Conservation (phyloP, 164 flowering plant genomes). For the Euptelea pleiosperma region DNA sequence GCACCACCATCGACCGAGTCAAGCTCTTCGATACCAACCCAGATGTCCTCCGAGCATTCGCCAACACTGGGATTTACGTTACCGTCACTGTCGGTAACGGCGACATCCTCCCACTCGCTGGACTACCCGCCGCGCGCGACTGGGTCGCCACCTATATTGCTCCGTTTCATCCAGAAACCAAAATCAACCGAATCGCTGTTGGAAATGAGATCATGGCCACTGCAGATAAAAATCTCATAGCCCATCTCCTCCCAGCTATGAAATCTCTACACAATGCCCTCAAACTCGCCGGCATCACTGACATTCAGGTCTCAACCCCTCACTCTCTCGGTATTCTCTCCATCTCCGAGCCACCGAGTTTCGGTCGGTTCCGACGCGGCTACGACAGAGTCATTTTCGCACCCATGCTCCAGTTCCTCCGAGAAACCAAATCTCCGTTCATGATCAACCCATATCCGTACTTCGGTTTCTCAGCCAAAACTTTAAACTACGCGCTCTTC, state of each 20-base stretch:
- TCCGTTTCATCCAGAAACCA: constrained; percentile 67
- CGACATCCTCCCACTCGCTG: constrained; percentile 50
- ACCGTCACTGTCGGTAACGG: constrained; percentile 64
- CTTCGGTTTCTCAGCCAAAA: constrained; percentile 44
- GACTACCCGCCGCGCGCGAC: constrained; percentile 33
- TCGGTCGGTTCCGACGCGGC: constrained; percentile 57
- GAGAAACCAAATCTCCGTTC: constrained; percentile 63
- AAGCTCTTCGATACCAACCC: constrained; percentile 79
- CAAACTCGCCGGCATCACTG: constrained; percentile 32
- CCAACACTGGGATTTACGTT: constrained; percentile 56
- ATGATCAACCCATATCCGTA: constrained; percentile 91
- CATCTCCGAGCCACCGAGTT: constrained; percentile 58
- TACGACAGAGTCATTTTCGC: constrained; percentile 45
- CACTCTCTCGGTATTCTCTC: constrained; percentile 69
- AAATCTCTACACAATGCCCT: constrained; percentile 57
- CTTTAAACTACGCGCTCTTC: constrained; percentile 54
- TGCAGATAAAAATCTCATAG: constrained; percentile 33
- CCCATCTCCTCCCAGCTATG: constrained; percentile 76
- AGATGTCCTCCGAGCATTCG: constrained; percentile 68
- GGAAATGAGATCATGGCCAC: constrained; percentile 71
- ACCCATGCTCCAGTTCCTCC: constrained; percentile 62
- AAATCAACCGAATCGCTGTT: constrained; percentile 50
- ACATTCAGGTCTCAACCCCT: constrained; percentile 63
- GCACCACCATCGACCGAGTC: constrained; percentile 61
- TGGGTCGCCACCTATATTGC: constrained; percentile 55